A percentile compares a stretch with the other conserved stretches of the same genome.
These are phyloP conservation scores for Malania oleifera DNA, from an alignment of 164 flowering plant species.

Conservation along the genomic window DNA sequence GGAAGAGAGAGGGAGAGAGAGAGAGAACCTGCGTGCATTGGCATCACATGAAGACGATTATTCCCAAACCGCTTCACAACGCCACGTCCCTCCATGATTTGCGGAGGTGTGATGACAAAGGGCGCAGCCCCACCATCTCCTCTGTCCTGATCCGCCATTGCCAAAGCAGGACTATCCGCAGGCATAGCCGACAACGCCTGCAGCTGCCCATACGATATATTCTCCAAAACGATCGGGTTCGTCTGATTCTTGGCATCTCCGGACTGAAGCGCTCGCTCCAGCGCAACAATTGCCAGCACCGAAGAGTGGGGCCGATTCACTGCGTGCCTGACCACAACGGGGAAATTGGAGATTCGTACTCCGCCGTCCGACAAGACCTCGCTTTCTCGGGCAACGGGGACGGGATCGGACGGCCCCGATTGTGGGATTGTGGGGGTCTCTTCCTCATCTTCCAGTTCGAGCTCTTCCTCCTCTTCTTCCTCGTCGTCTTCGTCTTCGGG, in stretches of 20 bases:
- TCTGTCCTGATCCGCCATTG: conserved; percentile 38
- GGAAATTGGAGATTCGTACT: conserved; percentile 56
- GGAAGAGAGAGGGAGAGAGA: neutral
- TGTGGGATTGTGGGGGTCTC: conserved; percentile 13
- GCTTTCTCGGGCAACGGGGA: conserved; percentile 8
- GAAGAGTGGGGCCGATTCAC: conserved; percentile 75
- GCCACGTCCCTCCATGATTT: conserved; percentile 74
- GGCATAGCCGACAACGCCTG: conserved; percentile 79
- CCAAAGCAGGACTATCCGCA: conserved; percentile 36
- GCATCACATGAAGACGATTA: conserved; percentile 53
- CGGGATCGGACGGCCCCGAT: conserved; percentile 1
- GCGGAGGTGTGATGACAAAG: conserved; percentile 65
- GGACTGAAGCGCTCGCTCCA: conserved; percentile 41
- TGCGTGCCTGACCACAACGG: conserved; percentile 47
- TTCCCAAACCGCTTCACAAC: conserved; percentile 57
- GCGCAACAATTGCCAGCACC: conserved; percentile 47
- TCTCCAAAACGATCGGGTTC: conserved; percentile 48
- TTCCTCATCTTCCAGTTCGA: conserved; percentile 35
- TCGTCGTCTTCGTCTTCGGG: conserved; percentile 23
- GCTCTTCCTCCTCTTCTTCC: conserved; percentile 40
- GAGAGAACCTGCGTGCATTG: conserved; percentile 76
- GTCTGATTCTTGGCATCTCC: conserved; percentile 28
- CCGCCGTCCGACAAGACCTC: conserved; percentile 54
- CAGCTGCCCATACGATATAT: conserved; percentile 84
- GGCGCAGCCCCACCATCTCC: conserved; percentile 27